Percentiles rank a stretch among this genome's conserved stretches.
phyloP scores from a whole-genome alignment of 2,329 filamentous ascomycete species.

The Coniochaeta sp. region DNA sequence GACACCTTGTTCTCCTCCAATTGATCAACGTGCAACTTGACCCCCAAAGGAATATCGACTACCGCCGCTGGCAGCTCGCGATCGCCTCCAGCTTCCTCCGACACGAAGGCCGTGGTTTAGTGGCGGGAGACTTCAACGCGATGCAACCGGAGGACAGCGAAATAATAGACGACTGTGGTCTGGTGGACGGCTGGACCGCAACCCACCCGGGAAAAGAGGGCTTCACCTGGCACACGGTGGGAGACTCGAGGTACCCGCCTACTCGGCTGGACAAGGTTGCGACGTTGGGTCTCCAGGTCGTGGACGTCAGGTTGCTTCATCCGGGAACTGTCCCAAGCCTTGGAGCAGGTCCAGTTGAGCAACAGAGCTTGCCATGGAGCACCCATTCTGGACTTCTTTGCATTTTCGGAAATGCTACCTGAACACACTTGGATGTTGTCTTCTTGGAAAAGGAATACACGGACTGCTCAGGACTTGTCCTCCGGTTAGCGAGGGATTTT shows the following conservation, averaged over 20 bases:
- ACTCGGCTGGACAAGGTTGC: conserved; percentile 29
- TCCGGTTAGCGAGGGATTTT: no score
- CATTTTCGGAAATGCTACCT: background rate
- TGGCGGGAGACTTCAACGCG: conserved; percentile 33
- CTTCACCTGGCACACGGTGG: conserved; percentile 30
- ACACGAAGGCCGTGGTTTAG: conserved; percentile 20
- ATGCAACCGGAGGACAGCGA: conserved; percentile 24
- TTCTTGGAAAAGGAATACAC: background rate
- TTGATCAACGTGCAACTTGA: conserved; percentile 34
- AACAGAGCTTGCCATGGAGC: conserved; percentile 6
- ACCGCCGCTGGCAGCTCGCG: conserved; percentile 23
- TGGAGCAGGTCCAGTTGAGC: background rate
- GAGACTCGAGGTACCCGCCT: conserved; percentile 22
- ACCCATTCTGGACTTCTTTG: conserved; percentile 8
- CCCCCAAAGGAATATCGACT: conserved; percentile 21
- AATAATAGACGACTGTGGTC: conserved; percentile 21
- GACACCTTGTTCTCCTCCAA: conserved; percentile 17
- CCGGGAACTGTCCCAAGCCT: conserved; percentile 9
- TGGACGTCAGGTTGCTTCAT: conserved; percentile 14
- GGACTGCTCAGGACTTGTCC: no score
- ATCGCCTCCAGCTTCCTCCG: conserved; percentile 19
- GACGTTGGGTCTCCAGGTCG: conserved; percentile 17
- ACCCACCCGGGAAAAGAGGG: conserved; percentile 16
- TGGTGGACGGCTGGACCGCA: conserved; percentile 26
- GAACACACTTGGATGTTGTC: background rate